Evolutionary conservation across 176 grass and related monocot genomes (phyloP), one percentile per base, ranked within the genome.

Genomic region (Musa troglodytarum): DNA sequence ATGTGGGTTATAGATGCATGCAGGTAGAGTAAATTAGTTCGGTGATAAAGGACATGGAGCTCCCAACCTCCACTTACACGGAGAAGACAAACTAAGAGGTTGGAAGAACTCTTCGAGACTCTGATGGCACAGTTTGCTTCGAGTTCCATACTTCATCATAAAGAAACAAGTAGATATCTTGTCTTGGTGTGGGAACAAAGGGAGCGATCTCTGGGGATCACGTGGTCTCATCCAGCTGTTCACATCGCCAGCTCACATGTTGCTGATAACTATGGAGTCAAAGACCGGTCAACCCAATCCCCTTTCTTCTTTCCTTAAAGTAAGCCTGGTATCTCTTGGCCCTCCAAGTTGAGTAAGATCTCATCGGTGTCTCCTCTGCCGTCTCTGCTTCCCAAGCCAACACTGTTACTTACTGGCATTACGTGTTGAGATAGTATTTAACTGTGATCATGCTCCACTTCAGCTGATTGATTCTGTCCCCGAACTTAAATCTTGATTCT

Each of bases 221-320:
- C 87, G 77, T 93, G 87, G 80, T 77, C 81, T 82, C 82, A 86
- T 94, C 71, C 34, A 43, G 34, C 34, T 43, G 34, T 43, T 4
- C 74, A 83, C 82, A 79, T 86, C 77, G 81, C 88, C 87, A 88
- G 87, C 85, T 90, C 85, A 80, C 49, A 64, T 49, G 58, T 43
- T 43, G 34, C 55, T 70, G 76, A 78, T 75, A 64, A 83, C 80
- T 85, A 87, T 82, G 74, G 80, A 52, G 80, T 85, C 85, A 79
- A 87, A 65, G 24, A 83, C 65, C 65, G 53, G 80, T 85, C 79
- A 85, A 87, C 63, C 77, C 73, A n/a, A 24, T 26, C 49, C 26
- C 54, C 21, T 25, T 43, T 43, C 34, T 43, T 43, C 34, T 50
- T 21, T 49, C 68, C 70, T 78, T 78, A 2, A 26, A 58, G 15